Base-by-base conservation (phyloP, 1,139 yeast species). In the Candida sp. region DNA sequence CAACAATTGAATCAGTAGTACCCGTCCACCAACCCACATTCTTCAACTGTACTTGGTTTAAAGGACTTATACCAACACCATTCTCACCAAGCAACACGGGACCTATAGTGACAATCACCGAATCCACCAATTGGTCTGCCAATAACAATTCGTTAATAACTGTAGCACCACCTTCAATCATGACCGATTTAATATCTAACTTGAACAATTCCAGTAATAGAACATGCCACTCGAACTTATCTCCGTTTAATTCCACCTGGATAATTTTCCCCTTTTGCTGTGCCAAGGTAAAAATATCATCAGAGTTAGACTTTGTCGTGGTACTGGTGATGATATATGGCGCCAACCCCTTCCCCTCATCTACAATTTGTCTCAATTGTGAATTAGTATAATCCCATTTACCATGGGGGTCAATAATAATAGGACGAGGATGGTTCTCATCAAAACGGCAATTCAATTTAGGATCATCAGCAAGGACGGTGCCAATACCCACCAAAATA, bases 81-180 rank as follows among this genome's bases (percentile, higher is more conserved):
- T 73, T 49, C 2, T 56, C 46, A 0, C 99, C 98, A 34, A 93
- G 68, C 55, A 68, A 91, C 0, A 82, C 80, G 0, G 97, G 93
- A 0, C 97, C 98, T 6, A 93, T 66, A 0, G 99, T 93, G 5
- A 93, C 64, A 4, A 93, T 75, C 15, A 93, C 57, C 30, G 86
- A 74, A 53, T 87, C 79, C 0, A 89, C 77, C 5, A 80, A 38
- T 8, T 49, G 32, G 42, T 54, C 49, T 19, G 50, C 45, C 0
- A 49, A 48, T 9, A 93, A 61, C 37, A 91, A 61, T 25, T 77
- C 77, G 50, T 85, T 84, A 43, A 93, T 89, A 2, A 93, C 77
- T 4, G 54, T 60, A 0, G 97, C 97, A 0, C 99, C 99, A 29
- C 99, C 99, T 66, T 93, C 99, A 4, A 93, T 76, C 99, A 93